Evolutionary conservation across 1,284 basidiomycete genomes (phyloP).

Genomic region (Leccinum holopus): DNA sequence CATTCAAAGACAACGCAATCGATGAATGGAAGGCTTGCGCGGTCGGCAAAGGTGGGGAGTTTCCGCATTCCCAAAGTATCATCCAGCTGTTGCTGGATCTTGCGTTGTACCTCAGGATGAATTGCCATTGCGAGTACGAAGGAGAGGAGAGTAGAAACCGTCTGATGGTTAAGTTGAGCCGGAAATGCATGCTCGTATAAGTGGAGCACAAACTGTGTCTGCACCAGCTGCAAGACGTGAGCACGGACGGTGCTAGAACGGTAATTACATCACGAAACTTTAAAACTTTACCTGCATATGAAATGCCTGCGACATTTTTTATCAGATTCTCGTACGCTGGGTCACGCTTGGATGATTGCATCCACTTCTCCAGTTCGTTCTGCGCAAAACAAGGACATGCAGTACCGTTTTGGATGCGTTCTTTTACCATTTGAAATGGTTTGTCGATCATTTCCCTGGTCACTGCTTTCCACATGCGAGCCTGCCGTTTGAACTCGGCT

Average conservation of each 20-base stretch:
- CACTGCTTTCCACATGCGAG: slow-evolving; percentile 38
- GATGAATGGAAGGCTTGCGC: slow-evolving; percentile 37
- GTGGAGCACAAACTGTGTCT: slow-evolving; percentile 25
- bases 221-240: slow-evolving; percentile 19
- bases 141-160: slow-evolving; percentile 24
- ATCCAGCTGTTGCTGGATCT: slow-evolving; percentile 40
- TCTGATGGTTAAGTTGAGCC: slow-evolving; percentile 15
- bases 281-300: slow-evolving; percentile 38
- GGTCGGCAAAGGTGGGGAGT: slow-evolving; percentile 40
- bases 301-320: slow-evolving; percentile 44
- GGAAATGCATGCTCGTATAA: background rate
- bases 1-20: slow-evolving; percentile 40
- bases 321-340: slow-evolving; percentile 36
- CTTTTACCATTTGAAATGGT: slow-evolving; percentile 42
- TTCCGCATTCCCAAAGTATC: slow-evolving; percentile 30
- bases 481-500: slow-evolving; percentile 40
- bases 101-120: slow-evolving; percentile 38
- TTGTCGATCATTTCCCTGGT: slow-evolving; percentile 40
- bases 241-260: background rate
- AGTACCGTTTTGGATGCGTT: slow-evolving; percentile 36
- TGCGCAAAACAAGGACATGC: slow-evolving; percentile 37
- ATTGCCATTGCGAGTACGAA: slow-evolving; percentile 41
- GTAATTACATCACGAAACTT: background rate
- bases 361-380: slow-evolving; percentile 37
- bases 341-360: slow-evolving; percentile 25